phyloP scores from a whole-genome alignment of 192 early-diverging fungal genomes.

The Coemansia pectinata region DNA sequence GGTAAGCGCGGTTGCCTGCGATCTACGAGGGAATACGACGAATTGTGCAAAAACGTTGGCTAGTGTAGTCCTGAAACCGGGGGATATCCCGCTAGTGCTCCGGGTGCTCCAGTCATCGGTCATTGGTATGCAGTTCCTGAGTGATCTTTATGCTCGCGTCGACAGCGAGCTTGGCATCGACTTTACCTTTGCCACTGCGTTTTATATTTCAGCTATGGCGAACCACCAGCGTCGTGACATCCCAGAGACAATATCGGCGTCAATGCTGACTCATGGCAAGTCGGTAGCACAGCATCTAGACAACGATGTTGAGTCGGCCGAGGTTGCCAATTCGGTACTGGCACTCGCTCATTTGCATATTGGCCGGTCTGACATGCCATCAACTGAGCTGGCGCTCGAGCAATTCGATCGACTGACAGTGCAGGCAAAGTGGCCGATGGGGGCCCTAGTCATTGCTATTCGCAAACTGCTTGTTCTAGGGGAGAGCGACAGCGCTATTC shows the following conservation, averaged over 20 bases:
- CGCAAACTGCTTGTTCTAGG: background rate
- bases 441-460: slow-evolving; percentile 7
- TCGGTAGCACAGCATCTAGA: background rate
- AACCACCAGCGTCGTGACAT: background rate
- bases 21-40: background rate
- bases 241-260: background rate
- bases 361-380: background rate
- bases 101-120: slow-evolving; percentile 2
- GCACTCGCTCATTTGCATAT: background rate
- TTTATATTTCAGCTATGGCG: slow-evolving; percentile 12
- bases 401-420: slow-evolving; percentile 2
- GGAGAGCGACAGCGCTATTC: background rate
- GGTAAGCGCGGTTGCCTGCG: slow-evolving; percentile 13
- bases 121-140: background rate
- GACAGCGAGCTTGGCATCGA: background rate
- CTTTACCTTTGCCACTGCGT: slow-evolving; percentile 9
- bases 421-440: slow-evolving; percentile 26
- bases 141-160: background rate
- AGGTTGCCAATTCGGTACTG: background rate
- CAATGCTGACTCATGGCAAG: background rate
- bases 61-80: background rate
- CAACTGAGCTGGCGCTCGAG: background rate
- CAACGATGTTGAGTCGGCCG: background rate
- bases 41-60: background rate
- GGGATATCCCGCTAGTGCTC: background rate